Conservation (phyloP, 345 rosid species). For the Melaleuca alternifolia region DNA sequence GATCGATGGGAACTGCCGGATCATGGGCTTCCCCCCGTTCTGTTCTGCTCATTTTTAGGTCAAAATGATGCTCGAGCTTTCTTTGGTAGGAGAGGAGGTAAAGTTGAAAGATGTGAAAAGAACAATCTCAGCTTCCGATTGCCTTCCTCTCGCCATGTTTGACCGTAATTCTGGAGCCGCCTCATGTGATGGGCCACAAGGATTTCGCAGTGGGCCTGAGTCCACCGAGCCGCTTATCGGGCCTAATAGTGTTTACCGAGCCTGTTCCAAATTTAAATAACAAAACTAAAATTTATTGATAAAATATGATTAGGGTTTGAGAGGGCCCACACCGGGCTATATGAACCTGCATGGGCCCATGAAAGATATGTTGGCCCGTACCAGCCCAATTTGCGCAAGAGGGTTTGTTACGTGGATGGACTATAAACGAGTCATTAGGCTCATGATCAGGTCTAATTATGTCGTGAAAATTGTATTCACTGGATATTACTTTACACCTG, state of each 20-base stretch:
- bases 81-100: not conserved
- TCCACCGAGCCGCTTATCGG: not conserved
- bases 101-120: not conserved
- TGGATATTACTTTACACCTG: not conserved
- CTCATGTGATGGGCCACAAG: not conserved
- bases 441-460: not conserved
- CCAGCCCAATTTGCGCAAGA: not conserved
- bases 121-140: not conserved
- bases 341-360: not conserved
- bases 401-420: not conserved
- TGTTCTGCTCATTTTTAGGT: not conserved
- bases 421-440: rapidly evolving
- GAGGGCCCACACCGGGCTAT: not conserved
- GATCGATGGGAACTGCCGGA: not conserved
- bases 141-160: not conserved
- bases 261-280: not conserved
- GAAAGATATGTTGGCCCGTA: not conserved
- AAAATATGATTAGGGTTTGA: not conserved
- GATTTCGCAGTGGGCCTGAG: not conserved
- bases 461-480: not conserved
- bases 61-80: not conserved
- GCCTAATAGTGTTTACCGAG: not conserved
- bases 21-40: not conserved
- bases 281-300: not conserved
- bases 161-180: not conserved